Evolutionary conservation across 257 asterid genomes (phyloP).

Genomic region (Penstemon eatonii): DNA sequence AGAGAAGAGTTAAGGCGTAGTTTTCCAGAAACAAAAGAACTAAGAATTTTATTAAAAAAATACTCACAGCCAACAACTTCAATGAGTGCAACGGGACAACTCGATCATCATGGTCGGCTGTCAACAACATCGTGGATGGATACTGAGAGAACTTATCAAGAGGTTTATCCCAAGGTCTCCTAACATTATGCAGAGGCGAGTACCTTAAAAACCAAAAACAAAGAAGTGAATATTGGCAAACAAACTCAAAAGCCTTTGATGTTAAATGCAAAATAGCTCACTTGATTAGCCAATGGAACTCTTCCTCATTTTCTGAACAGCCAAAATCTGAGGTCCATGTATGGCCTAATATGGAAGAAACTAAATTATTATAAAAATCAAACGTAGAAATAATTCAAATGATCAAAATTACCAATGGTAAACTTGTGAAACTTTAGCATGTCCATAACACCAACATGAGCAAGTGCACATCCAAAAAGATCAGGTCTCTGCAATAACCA

Average conservation of each 20-base stretch:
- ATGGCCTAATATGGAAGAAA: conserved; percentile 42
- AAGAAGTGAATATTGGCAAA: not conserved
- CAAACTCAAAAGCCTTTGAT: not conserved
- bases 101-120: conserved; percentile 86
- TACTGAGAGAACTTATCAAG: conserved; percentile 41
- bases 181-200: conserved; percentile 81
- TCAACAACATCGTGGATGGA: conserved; percentile 71
- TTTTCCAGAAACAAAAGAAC: not conserved
- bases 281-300: conserved; percentile 64
- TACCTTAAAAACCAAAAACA: conserved; percentile 43
- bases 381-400: not conserved
- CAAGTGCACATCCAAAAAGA: conserved; percentile 71
- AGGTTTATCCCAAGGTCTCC: conserved; percentile 68
- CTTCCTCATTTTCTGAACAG: conserved; percentile 66
- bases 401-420: conserved; percentile 48
- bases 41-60: not conserved
- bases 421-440: conserved; percentile 77
- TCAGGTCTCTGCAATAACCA: conserved; percentile 55
- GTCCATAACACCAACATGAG: conserved; percentile 80
- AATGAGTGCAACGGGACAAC: conserved; percentile 81
- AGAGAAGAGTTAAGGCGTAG: not conserved
- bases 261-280: conserved; percentile 28
- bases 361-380: not conserved
- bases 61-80: conserved; percentile 63
- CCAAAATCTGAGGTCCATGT: conserved; percentile 76